Evolutionary conservation across 257 asterid genomes (phyloP).

Genomic region (Capsicum chinense): DNA sequence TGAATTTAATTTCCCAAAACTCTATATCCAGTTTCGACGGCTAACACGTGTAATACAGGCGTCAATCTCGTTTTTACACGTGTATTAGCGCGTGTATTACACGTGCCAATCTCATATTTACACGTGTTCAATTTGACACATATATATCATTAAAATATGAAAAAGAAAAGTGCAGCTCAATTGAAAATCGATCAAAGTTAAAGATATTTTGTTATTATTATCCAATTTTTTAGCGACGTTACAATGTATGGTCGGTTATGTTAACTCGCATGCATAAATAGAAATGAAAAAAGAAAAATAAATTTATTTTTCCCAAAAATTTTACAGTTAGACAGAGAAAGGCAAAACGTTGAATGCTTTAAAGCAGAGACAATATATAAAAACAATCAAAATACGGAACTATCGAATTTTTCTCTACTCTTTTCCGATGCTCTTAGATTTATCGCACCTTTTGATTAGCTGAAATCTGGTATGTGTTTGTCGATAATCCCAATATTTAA

Average conservation of each 20-base stretch:
- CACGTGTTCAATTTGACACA: no score
- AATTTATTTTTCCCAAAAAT: conserved; percentile 8
- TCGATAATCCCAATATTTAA: conserved; percentile 24
- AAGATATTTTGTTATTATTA: no score
- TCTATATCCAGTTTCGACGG: no score
- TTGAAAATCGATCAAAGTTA: no score
- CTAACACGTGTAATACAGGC: no score
- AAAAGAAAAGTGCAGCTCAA: no score
- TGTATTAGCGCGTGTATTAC: no score
- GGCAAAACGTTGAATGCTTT: conserved; percentile 13
- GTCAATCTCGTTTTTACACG: no score
- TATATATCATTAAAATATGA: no score
- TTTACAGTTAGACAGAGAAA: not conserved
- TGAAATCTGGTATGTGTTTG: conserved; percentile 65
- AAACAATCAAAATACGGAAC: conserved; percentile 30
- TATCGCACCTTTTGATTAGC: conserved; percentile 53
- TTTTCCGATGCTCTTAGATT: conserved; percentile 63
- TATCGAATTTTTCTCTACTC: conserved; percentile 49
- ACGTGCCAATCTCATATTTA: no score
- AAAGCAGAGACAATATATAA: conserved; percentile 39
- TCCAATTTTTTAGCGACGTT: not conserved
- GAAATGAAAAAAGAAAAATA: not conserved
- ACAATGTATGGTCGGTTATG: not conserved
- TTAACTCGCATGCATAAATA: not conserved
- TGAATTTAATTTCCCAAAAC: no score